Evolutionary conservation across 768 basidiomycete species (phyloP), one percentile per base, ranked within the genome.

Genomic region (Cyathus striatus): DNA sequence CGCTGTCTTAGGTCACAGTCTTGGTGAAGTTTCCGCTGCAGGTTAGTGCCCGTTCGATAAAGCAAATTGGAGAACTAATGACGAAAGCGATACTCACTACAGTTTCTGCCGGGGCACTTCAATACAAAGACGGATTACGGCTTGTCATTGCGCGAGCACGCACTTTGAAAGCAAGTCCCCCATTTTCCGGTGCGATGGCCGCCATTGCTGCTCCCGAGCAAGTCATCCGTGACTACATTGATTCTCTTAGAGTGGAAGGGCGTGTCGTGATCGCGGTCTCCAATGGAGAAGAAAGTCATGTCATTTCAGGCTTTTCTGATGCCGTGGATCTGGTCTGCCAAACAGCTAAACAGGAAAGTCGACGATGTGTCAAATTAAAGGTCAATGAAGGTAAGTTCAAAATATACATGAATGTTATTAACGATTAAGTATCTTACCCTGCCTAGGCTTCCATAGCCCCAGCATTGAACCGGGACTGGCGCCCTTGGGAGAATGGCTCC

Each of bases 11-110:
- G 64, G 64, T 1, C 62, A 68, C 43, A 65, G 63, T 43, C 51
- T 68, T 4, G 65, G 65, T 22, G 65, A 68, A 46, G 60, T 68
- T 44, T 59, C 63, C 9, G 64, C 61, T 10, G 57, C 62, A 36
- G 65, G 65, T 64, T 30, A n/a, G 60, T 27, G 17, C 20, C 9
- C 6, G 23, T 25, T 21, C 5, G 27, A 7, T 41, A 20, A n/a
- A n/a, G n/a, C 12, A 6, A 20, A 4, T 9, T 40, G 21, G 7
- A 18, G 32, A 36, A 9, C 6, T 43, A 35, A 30, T 35, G 17
- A 43, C 36, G 35, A n/a, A n/a, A 36, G 13, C 13, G 9, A 36
- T 36, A 14, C 20, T n/a, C 20, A 35, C 16, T 12, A 23, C 23
- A 43, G 42, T 43, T 1, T 13, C 16, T 22, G 42, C 32, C 22